Conservation (phyloP, 345 rosid genomes). For the Acer saccharum region DNA sequence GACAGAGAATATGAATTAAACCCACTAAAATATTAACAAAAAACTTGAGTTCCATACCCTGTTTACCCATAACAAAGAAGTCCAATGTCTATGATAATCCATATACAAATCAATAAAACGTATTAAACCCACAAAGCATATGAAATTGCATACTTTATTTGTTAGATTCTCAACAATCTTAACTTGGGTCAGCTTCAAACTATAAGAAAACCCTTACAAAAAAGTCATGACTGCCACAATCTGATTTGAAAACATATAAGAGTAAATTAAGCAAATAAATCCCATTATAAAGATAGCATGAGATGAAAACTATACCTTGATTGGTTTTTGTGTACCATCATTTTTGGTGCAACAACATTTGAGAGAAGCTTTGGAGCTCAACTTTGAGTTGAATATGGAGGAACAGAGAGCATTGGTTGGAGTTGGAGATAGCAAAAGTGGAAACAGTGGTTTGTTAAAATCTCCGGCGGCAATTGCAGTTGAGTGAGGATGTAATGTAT, state of each 20-base stretch:
- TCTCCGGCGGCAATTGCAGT: conserved; percentile 1
- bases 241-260: background rate
- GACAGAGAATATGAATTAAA: background rate
- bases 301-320: conserved; percentile 21
- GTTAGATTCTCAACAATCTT: too few species aligned
- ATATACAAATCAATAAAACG: background rate
- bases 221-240: background rate
- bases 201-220: background rate
- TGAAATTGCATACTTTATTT: background rate
- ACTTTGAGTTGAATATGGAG: background rate
- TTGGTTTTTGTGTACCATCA: conserved; percentile 27
- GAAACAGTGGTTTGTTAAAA: conserved; percentile 4
- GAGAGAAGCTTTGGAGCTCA: conserved; percentile 20
- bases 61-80: too few species aligned
- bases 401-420: background rate
- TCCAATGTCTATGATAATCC: background rate
- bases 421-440: conserved; percentile 2
- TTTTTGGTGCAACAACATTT: conserved; percentile 38
- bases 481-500: background rate
- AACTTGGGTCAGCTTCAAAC: background rate
- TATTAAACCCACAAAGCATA: background rate
- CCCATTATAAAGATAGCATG: background rate
- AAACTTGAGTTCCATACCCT: background rate
- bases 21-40: background rate
- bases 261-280: background rate